phyloP scores from a whole-genome alignment of 169 alveolate genomes.

The Perkinsus chesapeaki region DNA sequence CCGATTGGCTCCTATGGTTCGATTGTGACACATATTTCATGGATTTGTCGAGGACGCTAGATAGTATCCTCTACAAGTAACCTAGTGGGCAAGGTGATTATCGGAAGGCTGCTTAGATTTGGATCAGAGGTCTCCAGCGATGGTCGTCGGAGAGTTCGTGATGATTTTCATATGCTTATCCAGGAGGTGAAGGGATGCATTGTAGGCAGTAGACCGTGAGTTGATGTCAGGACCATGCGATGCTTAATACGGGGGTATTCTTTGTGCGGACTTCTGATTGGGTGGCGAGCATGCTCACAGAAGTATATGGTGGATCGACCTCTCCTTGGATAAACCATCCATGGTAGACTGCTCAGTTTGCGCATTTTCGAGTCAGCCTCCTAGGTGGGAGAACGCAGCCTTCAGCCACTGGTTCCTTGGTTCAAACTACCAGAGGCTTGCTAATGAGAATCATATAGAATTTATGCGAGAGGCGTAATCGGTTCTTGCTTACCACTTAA shows the following conservation, averaged over 20 bases:
- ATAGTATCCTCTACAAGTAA: background rate
- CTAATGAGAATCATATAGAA: background rate
- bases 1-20: constrained; percentile 10
- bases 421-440: background rate
- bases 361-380: background rate
- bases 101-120: background rate
- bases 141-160: background rate
- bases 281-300: background rate
- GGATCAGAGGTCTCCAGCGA: background rate
- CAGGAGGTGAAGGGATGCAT: background rate
- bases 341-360: background rate
- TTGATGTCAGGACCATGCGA: background rate
- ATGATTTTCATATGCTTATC: background rate
- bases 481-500: background rate
- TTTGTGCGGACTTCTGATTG: background rate
- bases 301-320: background rate
- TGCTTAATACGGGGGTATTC: background rate
- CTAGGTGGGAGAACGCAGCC: constrained; percentile 9
- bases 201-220: background rate
- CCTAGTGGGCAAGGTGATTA: background rate
- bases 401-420: background rate
- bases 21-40: constrained; percentile 13
- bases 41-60: background rate
- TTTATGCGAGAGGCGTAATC: background rate
- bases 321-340: constrained; percentile 11